A percentile compares a stretch with the other conserved stretches of the same genome.
Evolutionary conservation across 2,329 filamentous ascomycete species (phyloP).

Genomic region (Colletotrichum lentis): DNA sequence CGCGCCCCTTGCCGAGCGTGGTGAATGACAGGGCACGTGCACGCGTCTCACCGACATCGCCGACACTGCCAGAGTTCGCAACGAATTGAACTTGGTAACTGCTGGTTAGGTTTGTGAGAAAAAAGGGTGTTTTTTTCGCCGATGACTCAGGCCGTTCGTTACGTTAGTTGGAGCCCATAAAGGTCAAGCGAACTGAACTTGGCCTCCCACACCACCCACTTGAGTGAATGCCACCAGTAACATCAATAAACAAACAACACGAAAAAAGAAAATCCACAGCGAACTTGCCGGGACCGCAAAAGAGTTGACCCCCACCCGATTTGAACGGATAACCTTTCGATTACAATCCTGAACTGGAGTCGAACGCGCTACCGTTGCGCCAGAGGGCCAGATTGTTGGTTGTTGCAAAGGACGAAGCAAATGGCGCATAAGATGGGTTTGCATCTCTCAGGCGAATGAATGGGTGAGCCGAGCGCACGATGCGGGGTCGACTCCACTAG

Average conservation of each 20-base stretch:
- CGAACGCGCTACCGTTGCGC: constrained; percentile 38
- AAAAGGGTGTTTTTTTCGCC: too few relatives aligned
- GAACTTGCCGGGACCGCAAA: not conserved
- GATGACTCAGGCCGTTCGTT: too few relatives aligned
- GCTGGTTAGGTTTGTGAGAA: too few relatives aligned
- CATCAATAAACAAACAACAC: too few relatives aligned
- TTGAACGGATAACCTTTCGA: constrained; percentile 39
- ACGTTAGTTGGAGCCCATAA: too few relatives aligned
- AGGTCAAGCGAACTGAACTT: too few relatives aligned
- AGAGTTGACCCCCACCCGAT: constrained; percentile 32
- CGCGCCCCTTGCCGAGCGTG: too few relatives aligned
- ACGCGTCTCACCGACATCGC: not conserved
- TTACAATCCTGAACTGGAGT: constrained; percentile 13
- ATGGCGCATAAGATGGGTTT: not conserved
- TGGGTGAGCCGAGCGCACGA: too few relatives aligned
- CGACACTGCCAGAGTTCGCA: too few relatives aligned
- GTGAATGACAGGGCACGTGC: not conserved
- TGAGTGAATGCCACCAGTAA: not conserved
- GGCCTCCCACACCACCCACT: not conserved
- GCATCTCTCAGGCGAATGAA: rapidly evolving
- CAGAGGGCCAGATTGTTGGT: constrained; percentile 1
- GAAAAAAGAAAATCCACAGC: not conserved
- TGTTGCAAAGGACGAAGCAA: rapidly evolving
- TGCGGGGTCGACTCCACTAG: constrained; percentile 15
- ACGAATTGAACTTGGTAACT: too few relatives aligned